These are phyloP conservation scores for Wickerhamomyces chaumierensis DNA, from an alignment of 805 yeast genomes.

Conservation along the genomic window DNA sequence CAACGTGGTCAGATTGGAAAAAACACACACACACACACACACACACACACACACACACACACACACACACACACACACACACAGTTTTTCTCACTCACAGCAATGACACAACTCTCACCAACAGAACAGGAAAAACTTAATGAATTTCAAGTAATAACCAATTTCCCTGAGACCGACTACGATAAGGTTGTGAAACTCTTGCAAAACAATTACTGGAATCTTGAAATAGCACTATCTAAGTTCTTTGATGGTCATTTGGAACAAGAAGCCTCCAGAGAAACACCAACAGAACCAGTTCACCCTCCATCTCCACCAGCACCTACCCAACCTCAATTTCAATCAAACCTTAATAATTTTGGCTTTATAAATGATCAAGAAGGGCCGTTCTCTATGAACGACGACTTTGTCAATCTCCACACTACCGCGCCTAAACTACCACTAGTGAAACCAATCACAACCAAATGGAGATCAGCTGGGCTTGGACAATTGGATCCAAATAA, in stretches of 20 bases:
- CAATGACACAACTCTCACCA: constrained; percentile 95
- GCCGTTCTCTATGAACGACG: neutral
- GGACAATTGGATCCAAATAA: neutral
- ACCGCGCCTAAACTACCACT: constrained; percentile 20
- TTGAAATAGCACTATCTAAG: constrained; percentile 49
- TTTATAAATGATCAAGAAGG: neutral
- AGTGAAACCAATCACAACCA: constrained; percentile 22
- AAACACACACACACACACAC: no score
- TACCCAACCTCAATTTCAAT: neutral
- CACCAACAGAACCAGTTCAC: neutral
- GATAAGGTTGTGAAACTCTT: constrained; percentile 36
- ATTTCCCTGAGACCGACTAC: constrained; percentile 34
- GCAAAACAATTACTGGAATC: constrained; percentile 43
- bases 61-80: no score
- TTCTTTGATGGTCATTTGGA: constrained; percentile 49
- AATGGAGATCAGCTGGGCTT: constrained; percentile 13
- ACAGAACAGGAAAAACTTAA: constrained; percentile 96
- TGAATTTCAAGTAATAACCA: constrained; percentile 40
- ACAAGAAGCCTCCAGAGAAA: constrained; percentile 8
- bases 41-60: no score
- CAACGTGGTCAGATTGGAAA: no score
- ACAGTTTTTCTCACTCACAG: no score
- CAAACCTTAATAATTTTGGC: neutral
- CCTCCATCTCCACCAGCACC: constrained; percentile 1
- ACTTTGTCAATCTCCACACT: no score